phyloP scores from a whole-genome alignment of 352 stramenopile genomes.

The Blastocystis sp. region DNA sequence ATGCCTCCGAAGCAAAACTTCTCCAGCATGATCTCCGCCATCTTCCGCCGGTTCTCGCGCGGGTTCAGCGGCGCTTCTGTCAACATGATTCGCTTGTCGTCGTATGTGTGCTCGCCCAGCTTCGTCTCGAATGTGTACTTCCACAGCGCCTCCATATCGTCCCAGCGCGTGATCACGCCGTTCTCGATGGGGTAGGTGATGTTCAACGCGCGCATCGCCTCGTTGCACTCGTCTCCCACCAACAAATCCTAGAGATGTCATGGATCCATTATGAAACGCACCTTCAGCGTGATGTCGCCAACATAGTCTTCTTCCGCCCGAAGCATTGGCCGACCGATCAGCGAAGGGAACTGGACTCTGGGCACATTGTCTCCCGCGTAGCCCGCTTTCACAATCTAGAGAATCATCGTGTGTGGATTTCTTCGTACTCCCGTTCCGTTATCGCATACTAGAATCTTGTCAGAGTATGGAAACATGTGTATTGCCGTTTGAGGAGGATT shows the following conservation, averaged over 20 bases:
- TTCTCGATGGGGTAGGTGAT: constrained; percentile 84
- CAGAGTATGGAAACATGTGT: constrained; percentile 50
- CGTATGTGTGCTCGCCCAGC: constrained; percentile 75
- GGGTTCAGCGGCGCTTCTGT: constrained; percentile 87
- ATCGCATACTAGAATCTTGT: constrained; percentile 75
- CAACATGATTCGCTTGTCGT: constrained; percentile 82
- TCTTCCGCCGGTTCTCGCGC: constrained; percentile 83
- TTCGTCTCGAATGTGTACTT: constrained; percentile 91
- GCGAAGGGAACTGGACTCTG: constrained; percentile 86
- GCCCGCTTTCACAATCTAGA: constrained; percentile 81
- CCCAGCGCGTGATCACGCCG: constrained; percentile 92
- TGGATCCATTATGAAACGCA: constrained; percentile 34
- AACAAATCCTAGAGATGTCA: constrained; percentile 73
- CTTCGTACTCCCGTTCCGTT: constrained; percentile 77
- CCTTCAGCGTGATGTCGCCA: constrained; percentile 72
- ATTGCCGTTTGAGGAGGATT: neutral
- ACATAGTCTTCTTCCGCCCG: constrained; percentile 82
- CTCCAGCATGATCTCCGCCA: constrained; percentile 87
- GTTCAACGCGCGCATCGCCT: constrained; percentile 72
- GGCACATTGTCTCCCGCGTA: constrained; percentile 91
- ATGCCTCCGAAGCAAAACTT: constrained; percentile 84
- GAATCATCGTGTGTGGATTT: constrained; percentile 48
- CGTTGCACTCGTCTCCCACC: constrained; percentile 85
- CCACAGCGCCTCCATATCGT: constrained; percentile 93
- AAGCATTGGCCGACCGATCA: constrained; percentile 87